Evolutionary conservation across 345 rosid genomes (phyloP).

Genomic region (Aquilaria yunnanensis): DNA sequence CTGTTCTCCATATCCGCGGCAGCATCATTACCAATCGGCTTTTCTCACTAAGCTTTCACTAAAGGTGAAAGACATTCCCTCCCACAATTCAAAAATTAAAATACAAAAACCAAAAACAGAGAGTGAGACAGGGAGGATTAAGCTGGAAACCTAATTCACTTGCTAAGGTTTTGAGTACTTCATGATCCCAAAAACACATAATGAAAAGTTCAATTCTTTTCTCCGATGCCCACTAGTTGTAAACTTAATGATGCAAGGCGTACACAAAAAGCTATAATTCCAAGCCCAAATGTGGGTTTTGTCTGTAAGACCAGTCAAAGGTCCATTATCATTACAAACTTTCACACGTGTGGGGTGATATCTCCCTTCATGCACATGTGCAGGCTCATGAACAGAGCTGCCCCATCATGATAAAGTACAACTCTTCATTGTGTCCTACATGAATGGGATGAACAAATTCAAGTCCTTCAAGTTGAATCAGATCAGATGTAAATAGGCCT

Average conservation of each 20-base stretch:
- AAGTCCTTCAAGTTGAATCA: too few species aligned
- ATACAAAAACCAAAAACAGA: too few species aligned
- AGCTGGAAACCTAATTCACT: constrained; percentile 5
- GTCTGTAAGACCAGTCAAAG: constrained; percentile 16
- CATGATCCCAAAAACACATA: constrained; percentile 9
- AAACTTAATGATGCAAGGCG: constrained; percentile 17
- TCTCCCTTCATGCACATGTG: constrained; percentile 5
- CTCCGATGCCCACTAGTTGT: constrained; percentile 13
- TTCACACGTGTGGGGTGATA: constrained; percentile 15
- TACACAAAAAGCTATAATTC: constrained; percentile 9
- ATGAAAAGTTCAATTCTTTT: constrained; percentile 3
- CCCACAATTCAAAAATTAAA: constrained; percentile 12
- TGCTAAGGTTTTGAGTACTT: neutral
- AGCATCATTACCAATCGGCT: constrained; percentile 26
- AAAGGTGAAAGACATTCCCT: constrained; percentile 15
- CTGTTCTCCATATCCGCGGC: constrained; percentile 23
- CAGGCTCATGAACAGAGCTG: neutral
- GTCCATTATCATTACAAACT: neutral
- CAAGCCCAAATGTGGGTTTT: constrained; percentile 14
- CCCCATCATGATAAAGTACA: too few species aligned
- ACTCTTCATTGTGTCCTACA: too few species aligned
- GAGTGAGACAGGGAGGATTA: neutral
- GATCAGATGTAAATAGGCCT: too few species aligned
- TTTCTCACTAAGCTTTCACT: constrained; percentile 15
- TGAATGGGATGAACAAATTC: too few species aligned